Evolutionary conservation across 352 stramenopile species (phyloP).

Genomic region (Phytopythium helicoides): DNA sequence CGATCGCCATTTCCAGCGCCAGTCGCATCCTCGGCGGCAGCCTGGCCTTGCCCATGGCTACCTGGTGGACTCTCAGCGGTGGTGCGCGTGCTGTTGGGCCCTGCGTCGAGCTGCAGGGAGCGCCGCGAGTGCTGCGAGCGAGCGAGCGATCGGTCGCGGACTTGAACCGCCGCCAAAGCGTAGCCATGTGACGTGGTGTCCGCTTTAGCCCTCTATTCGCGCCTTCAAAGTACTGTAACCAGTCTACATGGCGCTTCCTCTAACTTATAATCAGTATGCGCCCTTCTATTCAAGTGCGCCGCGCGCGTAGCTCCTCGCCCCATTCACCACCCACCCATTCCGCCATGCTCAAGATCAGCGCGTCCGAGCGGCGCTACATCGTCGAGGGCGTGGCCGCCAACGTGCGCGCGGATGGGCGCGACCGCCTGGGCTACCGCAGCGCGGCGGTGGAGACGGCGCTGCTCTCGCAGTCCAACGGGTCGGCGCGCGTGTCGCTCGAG

Average conservation of each 20-base stretch:
- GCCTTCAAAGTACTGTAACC: no score
- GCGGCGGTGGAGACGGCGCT: slow-evolving; percentile 67
- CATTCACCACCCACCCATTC: no score
- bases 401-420: slow-evolving; percentile 66
- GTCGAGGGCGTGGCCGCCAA: slow-evolving; percentile 64
- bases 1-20: slow-evolving; percentile 28
- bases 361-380: slow-evolving; percentile 76
- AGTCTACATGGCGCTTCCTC: no score
- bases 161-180: not conserved
- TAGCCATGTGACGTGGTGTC: no score
- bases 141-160: slow-evolving; percentile 1
- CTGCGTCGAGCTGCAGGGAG: no score
- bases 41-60: not conserved
- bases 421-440: slow-evolving; percentile 60
- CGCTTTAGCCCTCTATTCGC: no score
- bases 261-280: no score
- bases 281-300: not conserved
- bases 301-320: no score
- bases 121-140: no score
- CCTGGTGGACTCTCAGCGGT: no score
- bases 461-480: slow-evolving; percentile 76
- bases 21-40: slow-evolving; percentile 5
- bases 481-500: slow-evolving; percentile 63
- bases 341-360: slow-evolving; percentile 79
- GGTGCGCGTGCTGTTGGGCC: no score